Evolutionary conservation across 208 protist genomes (phyloP), one percentile per base, ranked within the genome.

Genomic region (Phytomonas sp.): DNA sequence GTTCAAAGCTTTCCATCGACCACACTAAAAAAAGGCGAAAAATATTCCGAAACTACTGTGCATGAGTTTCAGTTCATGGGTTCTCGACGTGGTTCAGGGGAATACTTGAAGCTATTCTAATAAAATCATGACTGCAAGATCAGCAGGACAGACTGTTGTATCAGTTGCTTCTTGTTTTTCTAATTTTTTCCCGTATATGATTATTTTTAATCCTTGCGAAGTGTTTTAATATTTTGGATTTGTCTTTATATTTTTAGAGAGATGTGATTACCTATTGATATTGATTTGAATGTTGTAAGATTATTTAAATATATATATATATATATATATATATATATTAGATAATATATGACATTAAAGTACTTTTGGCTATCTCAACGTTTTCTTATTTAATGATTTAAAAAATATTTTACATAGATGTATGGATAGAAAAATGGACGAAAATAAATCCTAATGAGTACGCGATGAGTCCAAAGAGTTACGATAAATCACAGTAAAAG

Each of bases 11-110:
- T 93, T 56, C 87, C 87, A 4, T 80, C 80, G 26, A 92, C 86
- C 9, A 69, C 62, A 33, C 73, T 92, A 23, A 72, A 72, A 34
- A 92, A 92, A 74, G 75, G 75, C 26, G 83, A 92, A 65, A 77
- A 66, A 60, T 92, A 92, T 71, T 74, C 71, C 33, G 86, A 92
- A 67, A 89, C 81, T 23, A 92, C 83, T 20, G 77, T 68, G 66
- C 80, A 88, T 69, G 70, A 80, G 65, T 92, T 92, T 60, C 70
- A 85, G 76, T 82, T 87, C 62, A 64, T 92, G 30, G 60, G 33
- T 65, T 17, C 32, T 13, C 26, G 32, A 68, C 3, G 11, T 15
- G 20, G 29, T 7, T 34, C 13, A 51, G 40, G 23, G 13, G 15
- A 43, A 3, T 2, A 6, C 36, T 40, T n/a, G 36, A 64, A 20